These are phyloP conservation scores for Ulvella scutata DNA, from an alignment of 139 green algal genomes.

Conservation along the genomic window DNA sequence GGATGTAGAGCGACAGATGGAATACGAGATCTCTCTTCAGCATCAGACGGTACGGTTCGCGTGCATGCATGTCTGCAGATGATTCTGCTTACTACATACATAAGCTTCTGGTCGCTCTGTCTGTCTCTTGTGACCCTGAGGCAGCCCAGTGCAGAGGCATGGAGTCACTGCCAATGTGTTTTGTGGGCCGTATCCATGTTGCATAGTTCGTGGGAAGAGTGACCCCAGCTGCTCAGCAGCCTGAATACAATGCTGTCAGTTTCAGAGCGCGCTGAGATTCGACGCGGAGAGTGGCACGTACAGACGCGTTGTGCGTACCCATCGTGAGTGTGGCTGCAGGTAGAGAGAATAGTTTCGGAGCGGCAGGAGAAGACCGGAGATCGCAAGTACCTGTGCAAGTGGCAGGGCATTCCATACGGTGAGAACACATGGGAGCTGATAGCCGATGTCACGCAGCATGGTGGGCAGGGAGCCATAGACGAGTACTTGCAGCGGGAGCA, in stretches of 20 bases:
- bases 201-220: no score
- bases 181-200: no score
- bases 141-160: no score
- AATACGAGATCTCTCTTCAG: slow-evolving; percentile 25
- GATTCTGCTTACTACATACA: no score
- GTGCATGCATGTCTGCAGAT: no score
- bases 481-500: slow-evolving; percentile 43
- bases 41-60: not conserved
- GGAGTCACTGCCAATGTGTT: no score
- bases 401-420: slow-evolving; percentile 77
- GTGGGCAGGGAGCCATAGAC: slow-evolving; percentile 23
- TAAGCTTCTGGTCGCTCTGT: no score
- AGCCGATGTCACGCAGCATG: slow-evolving; percentile 22
- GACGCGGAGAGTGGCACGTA: no score
- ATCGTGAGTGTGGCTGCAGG: slow-evolving; percentile 16
- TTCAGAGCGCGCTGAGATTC: no score
- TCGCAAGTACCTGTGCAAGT: slow-evolving; percentile 71
- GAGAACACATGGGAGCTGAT: slow-evolving; percentile 77
- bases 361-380: slow-evolving; percentile 6
- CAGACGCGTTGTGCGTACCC: no score
- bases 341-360: slow-evolving; percentile 39
- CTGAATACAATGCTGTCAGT: not conserved
- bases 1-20: slow-evolving; percentile 71
- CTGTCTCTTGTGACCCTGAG: no score
- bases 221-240: slow-evolving; percentile 9